phyloP scores from a whole-genome alignment of 2,329 filamentous ascomycete genomes.

The Amylocarpus encephaloides region DNA sequence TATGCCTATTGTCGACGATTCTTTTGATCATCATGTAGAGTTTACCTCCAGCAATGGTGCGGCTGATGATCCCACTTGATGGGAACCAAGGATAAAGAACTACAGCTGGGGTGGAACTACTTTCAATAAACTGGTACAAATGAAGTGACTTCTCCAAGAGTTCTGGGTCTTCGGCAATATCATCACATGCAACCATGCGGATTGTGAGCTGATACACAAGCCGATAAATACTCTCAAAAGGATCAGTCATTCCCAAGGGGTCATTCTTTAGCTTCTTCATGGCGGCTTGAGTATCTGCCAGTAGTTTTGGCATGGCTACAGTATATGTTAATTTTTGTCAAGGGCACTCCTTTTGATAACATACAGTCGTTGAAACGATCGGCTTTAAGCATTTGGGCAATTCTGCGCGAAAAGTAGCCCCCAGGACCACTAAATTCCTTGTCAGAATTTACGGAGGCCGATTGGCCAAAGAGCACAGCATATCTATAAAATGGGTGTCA shows the following conservation, averaged over 20 bases:
- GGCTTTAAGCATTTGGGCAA: conserved; percentile 1
- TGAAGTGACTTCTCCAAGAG: conserved; percentile 1
- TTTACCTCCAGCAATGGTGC: conserved; percentile 2
- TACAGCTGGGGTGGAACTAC: not conserved
- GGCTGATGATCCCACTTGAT: conserved; percentile 3
- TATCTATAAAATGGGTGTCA: not conserved
- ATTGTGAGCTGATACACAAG: conserved; percentile 8
- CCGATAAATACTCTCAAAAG: conserved; percentile 6
- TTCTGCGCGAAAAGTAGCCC: not conserved
- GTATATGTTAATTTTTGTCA: not conserved
- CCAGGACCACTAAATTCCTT: conserved; percentile 3
- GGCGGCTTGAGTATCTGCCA: not conserved
- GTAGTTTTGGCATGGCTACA: conserved; percentile 1
- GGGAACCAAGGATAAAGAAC: conserved; percentile 5
- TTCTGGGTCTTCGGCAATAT: conserved; percentile 6
- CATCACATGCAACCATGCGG: conserved; percentile 4
- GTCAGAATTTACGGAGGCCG: not conserved
- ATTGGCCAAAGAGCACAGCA: conserved; percentile 5
- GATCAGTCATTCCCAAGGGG: conserved; percentile 6
- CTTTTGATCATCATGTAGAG: conserved; percentile 4
- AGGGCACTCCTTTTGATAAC: not conserved
- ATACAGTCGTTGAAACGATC: conserved; percentile 1
- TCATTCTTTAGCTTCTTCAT: not conserved
- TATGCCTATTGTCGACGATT: conserved; percentile 1
- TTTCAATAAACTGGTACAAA: conserved; percentile 2